phyloP scores from a whole-genome alignment of 2,329 filamentous ascomycete genomes.

The Xenosphaeropsis pyriputrescens region DNA sequence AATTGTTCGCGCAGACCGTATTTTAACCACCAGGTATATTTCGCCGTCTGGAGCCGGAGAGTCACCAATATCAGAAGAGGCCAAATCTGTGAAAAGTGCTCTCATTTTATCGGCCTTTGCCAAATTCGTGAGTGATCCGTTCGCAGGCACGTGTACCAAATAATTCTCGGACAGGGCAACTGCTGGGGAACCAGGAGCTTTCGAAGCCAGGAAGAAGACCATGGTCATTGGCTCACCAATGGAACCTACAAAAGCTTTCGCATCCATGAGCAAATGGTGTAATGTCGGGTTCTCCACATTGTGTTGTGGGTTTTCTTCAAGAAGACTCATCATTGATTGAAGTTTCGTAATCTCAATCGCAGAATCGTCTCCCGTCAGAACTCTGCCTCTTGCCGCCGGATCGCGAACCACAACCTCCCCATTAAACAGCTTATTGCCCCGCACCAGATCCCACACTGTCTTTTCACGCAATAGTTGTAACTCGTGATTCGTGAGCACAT shows the following conservation, averaged over 20 bases:
- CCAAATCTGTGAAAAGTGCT: constrained; percentile 79
- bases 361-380: constrained; percentile 85
- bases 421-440: constrained; percentile 84
- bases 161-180: constrained; percentile 71
- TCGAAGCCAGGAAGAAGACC: constrained; percentile 64
- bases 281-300: constrained; percentile 51
- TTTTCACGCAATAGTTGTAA: constrained; percentile 68
- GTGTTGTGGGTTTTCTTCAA: constrained; percentile 65
- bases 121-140: constrained; percentile 53
- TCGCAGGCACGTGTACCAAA: constrained; percentile 60
- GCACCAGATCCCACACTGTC: constrained; percentile 90
- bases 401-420: constrained; percentile 93
- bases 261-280: constrained; percentile 71
- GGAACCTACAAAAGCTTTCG: constrained; percentile 68
- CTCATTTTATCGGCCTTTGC: constrained; percentile 55
- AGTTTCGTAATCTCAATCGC: constrained; percentile 81
- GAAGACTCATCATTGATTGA: constrained; percentile 89
- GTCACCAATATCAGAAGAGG: constrained; percentile 36
- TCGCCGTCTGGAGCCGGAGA: constrained; percentile 49
- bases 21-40: constrained; percentile 71
- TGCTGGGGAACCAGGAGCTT: constrained; percentile 45
- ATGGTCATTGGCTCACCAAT: constrained; percentile 64
- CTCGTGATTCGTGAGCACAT: constrained; percentile 80
- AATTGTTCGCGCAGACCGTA: constrained; percentile 25
- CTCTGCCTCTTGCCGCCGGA: constrained; percentile 65